Evolutionary conservation across 108 stramenopile species (phyloP), one percentile per base, ranked within the genome.

Genomic region (Cyclotella sp.): DNA sequence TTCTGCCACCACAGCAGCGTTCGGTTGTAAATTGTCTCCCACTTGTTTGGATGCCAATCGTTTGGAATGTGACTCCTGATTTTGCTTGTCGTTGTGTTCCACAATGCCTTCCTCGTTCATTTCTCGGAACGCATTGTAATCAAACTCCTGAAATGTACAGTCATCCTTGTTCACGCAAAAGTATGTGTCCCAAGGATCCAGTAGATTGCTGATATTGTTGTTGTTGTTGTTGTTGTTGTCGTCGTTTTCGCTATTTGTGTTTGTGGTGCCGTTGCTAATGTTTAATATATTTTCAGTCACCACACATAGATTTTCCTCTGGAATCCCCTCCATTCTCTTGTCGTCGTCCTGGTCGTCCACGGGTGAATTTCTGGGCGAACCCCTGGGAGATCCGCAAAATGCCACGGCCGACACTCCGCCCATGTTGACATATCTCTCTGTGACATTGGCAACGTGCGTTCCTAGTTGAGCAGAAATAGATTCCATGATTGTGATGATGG

Each of bases 401-500:
- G 44, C 34, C 43, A 65, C 45, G 22, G 24, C 64, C 0, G 43
- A 15, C 5, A 68, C 22, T 65, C 64, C 46, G 7, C 52, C 34
- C 19, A 39, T 53, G 30, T n/a, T 42, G 12, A 63, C 16, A 63
- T 46, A 27, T 22, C 42, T 26, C 5, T 66, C 44, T 9, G 65
- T 34, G 34, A 6, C 65, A 9, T 66, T 45, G 30, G 46, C 19
- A 26, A 19, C 51, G 2, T 30, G 53, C 8, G 24, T 29, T 26
- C 51, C 51, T 4, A 58, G 10, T n/a, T 51, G 45, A n/a, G 29
- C 3, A 0, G 65, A 43, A 29, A 66, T 24, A 11, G 75, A 66
- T 47, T 65, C 57, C 19, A 75, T 55, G 7, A 45, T 55, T 11
- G 28, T 26, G 24, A 58, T 29, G 15, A 75, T 65, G 26, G 75